Base-by-base conservation (phyloP, 176 grass and related monocot species). In the Calamus simplicifolius region DNA sequence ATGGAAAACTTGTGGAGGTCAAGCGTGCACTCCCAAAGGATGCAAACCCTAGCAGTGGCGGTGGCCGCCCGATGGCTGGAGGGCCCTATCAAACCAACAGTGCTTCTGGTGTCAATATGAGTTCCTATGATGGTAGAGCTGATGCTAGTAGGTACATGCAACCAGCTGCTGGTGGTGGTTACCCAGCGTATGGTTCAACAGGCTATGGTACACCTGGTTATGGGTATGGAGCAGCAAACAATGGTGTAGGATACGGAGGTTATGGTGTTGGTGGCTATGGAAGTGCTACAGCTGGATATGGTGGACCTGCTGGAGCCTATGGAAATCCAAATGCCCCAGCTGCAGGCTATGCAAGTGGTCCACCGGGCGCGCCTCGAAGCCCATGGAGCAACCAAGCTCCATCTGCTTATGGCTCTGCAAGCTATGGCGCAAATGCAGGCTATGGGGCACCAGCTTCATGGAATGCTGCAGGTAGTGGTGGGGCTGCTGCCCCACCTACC, bases 1-100 rank as follows among this genome's bases (percentile, higher is more conserved):
- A 86, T 19, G 94, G 94, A 2, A 98, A 98, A 63, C 69, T 73
- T 52, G 94, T 98, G 14, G 94, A 98, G 79, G 94, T 98, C 27
- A 98, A 98, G 63, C 88, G 94, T 0, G 94, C 94, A 0, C 63
- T 98, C 49, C 94, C 94, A 15, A 75, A 87, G 56, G 94, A 98
- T 72, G 84, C 87, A 3, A 98, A 92, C 71, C 79, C 76, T 52
- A 86, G 80, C 18, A 67, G 77, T 49, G 66, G 83, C 4, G 50
- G 79, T 16, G 81, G 81, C 5, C 84, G 94, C 19, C 77, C 76
- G 16, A 66, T 71, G 57, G 87, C 63, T 49, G 65, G 81, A 51
- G 83, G 86, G 18, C 38, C 73, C 17, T 91, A 91, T 79, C 94
- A 88, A 61, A 73, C 68, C 49, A 81, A 82, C 57, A 83, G 70